Conservation (phyloP, 1,284 basidiomycete species). For the Ustilago curta region DNA sequence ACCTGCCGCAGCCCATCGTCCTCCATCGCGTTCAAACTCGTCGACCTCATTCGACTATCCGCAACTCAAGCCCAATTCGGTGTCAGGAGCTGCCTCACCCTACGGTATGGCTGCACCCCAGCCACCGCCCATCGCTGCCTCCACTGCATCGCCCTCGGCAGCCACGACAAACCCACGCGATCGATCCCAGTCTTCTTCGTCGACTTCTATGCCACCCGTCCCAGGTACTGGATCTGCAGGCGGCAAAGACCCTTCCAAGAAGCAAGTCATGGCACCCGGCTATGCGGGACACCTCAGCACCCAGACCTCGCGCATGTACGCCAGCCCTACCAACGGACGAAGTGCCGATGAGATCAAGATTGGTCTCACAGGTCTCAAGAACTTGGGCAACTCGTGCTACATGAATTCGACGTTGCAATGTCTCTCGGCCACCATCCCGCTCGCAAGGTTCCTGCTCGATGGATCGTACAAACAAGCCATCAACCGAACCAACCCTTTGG, state of each 20-base stretch:
- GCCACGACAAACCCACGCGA: slow-evolving; percentile 16
- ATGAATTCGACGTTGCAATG: slow-evolving; percentile 69
- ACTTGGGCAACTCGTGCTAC: slow-evolving; percentile 69
- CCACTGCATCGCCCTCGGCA: slow-evolving; percentile 31
- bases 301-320: slow-evolving; percentile 39
- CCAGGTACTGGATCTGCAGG: slow-evolving; percentile 36
- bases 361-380: slow-evolving; percentile 66
- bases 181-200: slow-evolving; percentile 15
- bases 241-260: slow-evolving; percentile 44
- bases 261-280: slow-evolving; percentile 42
- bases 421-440: slow-evolving; percentile 64
- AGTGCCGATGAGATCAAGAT: slow-evolving; percentile 57
- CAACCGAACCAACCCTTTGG: slow-evolving; percentile 87
- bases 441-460: slow-evolving; percentile 64
- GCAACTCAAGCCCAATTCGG: slow-evolving; percentile 39
- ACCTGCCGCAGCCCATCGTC: slow-evolving; percentile 38
- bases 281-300: slow-evolving; percentile 43
- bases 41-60: slow-evolving; percentile 58
- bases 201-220: slow-evolving; percentile 8
- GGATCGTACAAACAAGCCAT: slow-evolving; percentile 87
- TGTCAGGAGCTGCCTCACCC: slow-evolving; percentile 22
- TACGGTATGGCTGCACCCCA: slow-evolving; percentile 46
- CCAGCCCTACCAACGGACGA: slow-evolving; percentile 32
- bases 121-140: slow-evolving; percentile 46
- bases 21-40: slow-evolving; percentile 43